Evolutionary conservation across 2,329 filamentous ascomycete genomes (phyloP).

Genomic region (Curvularia sp.): DNA sequence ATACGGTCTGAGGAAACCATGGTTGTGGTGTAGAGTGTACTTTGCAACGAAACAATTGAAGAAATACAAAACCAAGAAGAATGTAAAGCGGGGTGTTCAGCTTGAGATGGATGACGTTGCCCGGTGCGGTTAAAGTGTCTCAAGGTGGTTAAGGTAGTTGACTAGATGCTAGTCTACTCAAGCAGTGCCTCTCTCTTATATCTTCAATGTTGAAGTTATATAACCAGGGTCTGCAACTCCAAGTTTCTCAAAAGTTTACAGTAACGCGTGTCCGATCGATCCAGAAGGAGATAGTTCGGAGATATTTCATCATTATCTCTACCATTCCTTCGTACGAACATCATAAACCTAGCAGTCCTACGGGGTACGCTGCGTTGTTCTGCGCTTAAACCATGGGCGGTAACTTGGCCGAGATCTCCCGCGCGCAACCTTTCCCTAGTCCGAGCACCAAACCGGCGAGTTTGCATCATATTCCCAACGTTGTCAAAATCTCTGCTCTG

Average conservation of each 20-base stretch:
- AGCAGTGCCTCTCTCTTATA: not conserved
- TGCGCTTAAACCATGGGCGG: not conserved
- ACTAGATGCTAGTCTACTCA: not conserved
- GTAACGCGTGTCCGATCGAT: not conserved
- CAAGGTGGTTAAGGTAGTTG: not conserved
- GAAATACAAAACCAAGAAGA: not conserved
- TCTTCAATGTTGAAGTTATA: not conserved
- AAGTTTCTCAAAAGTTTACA: not conserved
- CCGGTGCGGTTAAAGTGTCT: not conserved
- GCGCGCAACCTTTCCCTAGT: not conserved
- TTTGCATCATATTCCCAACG: not conserved
- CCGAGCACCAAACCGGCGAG: not conserved
- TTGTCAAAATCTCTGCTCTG: not conserved
- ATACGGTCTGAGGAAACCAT: not conserved
- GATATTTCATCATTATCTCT: too few relatives aligned
- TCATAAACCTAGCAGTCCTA: not conserved
- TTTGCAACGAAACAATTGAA: not conserved
- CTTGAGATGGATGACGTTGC: not conserved
- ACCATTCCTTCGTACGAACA: not conserved
- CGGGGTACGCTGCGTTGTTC: not conserved
- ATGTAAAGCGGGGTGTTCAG: not conserved
- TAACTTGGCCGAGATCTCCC: conserved; percentile 3
- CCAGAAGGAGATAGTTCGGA: not conserved
- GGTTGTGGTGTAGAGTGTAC: not conserved
- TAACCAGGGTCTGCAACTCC: not conserved